Evolutionary conservation across 1,284 basidiomycete genomes (phyloP).

Genomic region (Apiotrichum domesticum): DNA sequence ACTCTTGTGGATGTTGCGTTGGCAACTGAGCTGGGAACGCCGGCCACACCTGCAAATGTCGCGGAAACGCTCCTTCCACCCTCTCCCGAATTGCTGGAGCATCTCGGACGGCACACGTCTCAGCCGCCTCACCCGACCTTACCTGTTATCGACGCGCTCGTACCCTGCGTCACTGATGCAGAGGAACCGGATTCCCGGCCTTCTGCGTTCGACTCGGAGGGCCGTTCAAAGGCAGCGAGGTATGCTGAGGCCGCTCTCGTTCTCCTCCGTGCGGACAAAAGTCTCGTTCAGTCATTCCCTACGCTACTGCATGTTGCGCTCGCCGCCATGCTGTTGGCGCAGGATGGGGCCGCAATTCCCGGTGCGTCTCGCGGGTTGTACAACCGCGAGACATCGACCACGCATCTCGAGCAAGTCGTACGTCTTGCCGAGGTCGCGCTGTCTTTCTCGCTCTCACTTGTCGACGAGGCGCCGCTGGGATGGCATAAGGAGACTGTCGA

Average conservation of each 20-base stretch:
- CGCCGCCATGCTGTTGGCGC: slow-evolving; percentile 41
- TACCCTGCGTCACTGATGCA: slow-evolving; percentile 15
- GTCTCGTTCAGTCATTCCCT: slow-evolving; percentile 50
- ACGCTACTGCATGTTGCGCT: slow-evolving; percentile 26
- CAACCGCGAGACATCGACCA: slow-evolving; percentile 42
- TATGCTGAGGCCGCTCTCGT: slow-evolving; percentile 58
- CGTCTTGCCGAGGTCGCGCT: slow-evolving; percentile 57
- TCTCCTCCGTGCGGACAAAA: slow-evolving; percentile 59
- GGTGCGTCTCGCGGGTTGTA: slow-evolving; percentile 54
- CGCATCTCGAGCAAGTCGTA: slow-evolving; percentile 51
- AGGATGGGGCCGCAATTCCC: slow-evolving; percentile 52
- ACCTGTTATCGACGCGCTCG: slow-evolving; percentile 57
- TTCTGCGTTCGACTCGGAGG: slow-evolving; percentile 46
- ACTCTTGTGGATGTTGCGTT: slow-evolving; percentile 37
- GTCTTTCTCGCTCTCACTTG: slow-evolving; percentile 60
- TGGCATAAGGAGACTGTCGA: slow-evolving; percentile 55
- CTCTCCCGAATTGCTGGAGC: slow-evolving; percentile 8
- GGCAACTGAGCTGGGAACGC: slow-evolving; percentile 18
- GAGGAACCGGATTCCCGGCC: not conserved
- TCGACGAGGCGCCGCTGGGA: slow-evolving; percentile 46
- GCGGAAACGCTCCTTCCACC: slow-evolving; percentile 25
- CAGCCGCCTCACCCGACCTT: slow-evolving; percentile 56
- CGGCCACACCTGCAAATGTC: slow-evolving; percentile 15
- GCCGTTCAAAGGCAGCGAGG: slow-evolving; percentile 57
- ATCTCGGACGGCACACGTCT: slow-evolving; percentile 26